Base-by-base conservation (phyloP, 345 rosid genomes). In the Streptanthus diversifolius region DNA sequence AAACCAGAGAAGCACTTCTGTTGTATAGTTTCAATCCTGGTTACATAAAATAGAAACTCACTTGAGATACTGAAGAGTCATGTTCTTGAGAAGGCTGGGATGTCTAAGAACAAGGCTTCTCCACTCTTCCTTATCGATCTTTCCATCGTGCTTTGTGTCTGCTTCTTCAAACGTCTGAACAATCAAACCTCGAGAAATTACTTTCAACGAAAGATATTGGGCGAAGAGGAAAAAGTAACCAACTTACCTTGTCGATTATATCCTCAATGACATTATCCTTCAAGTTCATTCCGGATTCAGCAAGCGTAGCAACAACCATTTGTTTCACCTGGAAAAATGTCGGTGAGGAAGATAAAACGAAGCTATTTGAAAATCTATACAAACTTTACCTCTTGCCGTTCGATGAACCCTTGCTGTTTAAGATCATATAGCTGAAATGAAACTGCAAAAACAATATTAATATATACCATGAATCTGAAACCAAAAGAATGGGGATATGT, bases 241-340 rank as follows among this genome's bases (percentile, higher is more conserved):
- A 58, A 58, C 56, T 8, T 55, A 92, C 99, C 92, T 92, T 95
- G 74, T 95, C 98, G 58, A 95, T 92, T 71, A 95, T 95, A 73
- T 90, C 88, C 81, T 95, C 98, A 37, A 95, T 92, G 71, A 95
- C 91, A 68, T 82, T 92, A 70, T 92, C 97, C 2, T 86, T 86
- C 73, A 95, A 87, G 80, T 95, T 95, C 99, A 95, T 95, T 63
- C 99, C 98, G 7, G 99, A 92, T 75, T 95, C 99, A 4, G 99
- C 98, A 65, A 92, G 98, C 0, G 99, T 95, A 67, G 99, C 99
- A 3, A 95, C 99, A 37, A 95, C 98, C 99, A 95, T 95, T 95
- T 95, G 99, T 79, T 95, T 95, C 71, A 95, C 96, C 99, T 91
- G 22, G 12, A 30, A 71, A 43, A 11, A 10, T 47, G 59, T 69